phyloP scores from a whole-genome alignment of 768 basidiomycete genomes.

The Daedalea quercina region DNA sequence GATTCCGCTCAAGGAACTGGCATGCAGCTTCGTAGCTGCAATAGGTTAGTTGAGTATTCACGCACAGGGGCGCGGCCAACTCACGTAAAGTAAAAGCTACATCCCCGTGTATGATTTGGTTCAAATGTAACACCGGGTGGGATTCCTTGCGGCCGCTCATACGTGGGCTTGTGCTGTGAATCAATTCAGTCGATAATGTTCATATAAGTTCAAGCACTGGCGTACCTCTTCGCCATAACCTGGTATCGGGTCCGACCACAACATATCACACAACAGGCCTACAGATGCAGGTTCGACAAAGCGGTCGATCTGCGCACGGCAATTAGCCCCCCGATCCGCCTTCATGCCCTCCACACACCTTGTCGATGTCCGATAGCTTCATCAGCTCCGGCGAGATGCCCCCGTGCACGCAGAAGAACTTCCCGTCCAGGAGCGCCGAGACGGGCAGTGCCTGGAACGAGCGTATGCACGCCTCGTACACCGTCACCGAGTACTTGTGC shows the following conservation, averaged over 20 bases:
- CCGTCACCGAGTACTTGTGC: slow-evolving; percentile 79
- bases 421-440: slow-evolving; percentile 85
- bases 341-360: slow-evolving; percentile 38
- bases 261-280: slow-evolving; percentile 87
- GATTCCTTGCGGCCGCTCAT: slow-evolving; percentile 31
- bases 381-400: slow-evolving; percentile 86
- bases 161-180: slow-evolving; percentile 14
- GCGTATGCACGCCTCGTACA: slow-evolving; percentile 90
- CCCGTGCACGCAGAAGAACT: slow-evolving; percentile 97
- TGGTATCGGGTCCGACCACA: slow-evolving; percentile 93
- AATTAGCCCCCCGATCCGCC: too few relatives aligned
- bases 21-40: slow-evolving; percentile 80
- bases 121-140: slow-evolving; percentile 55
- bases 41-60: neutral
- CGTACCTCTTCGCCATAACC: slow-evolving; percentile 83
- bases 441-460: slow-evolving; percentile 90
- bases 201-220: slow-evolving; percentile 17
- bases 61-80: neutral
- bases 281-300: slow-evolving; percentile 91
- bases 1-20: slow-evolving; percentile 89
- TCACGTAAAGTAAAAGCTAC: slow-evolving; percentile 89
- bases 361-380: slow-evolving; percentile 66
- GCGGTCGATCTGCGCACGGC: slow-evolving; percentile 65
- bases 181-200: neutral
- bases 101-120: slow-evolving; percentile 84